Evolutionary conservation across 495 filamentous ascomycete species (phyloP).

Genomic region (Penicillium chermesinum): DNA sequence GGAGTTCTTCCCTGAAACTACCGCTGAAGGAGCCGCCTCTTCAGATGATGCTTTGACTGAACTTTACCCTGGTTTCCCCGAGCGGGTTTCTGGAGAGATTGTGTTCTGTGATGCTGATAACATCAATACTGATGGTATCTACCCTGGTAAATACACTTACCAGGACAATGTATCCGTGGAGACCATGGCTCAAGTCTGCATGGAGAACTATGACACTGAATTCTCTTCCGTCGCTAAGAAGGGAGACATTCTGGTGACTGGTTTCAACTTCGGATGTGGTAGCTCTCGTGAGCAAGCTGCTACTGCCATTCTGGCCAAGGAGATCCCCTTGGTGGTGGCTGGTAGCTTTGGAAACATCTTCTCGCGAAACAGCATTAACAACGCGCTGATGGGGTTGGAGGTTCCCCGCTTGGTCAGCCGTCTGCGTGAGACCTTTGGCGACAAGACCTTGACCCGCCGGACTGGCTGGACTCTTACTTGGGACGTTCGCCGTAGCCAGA

Average conservation of each 20-base stretch:
- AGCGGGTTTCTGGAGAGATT: conserved; percentile 47
- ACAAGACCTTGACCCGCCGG: conserved; percentile 63
- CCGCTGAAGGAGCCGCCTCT: conserved; percentile 14
- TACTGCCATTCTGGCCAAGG: conserved; percentile 78
- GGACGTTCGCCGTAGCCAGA: conserved; percentile 70
- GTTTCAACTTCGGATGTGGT: conserved; percentile 91
- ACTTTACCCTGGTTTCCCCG: conserved; percentile 48
- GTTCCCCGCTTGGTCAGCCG: conserved; percentile 66
- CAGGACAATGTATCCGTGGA: conserved; percentile 72
- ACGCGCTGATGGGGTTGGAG: conserved; percentile 80
- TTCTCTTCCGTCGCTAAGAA: conserved; percentile 57
- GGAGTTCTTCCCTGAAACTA: conserved; percentile 25
- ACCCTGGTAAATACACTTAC: conserved; percentile 87
- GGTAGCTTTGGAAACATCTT: conserved; percentile 92
- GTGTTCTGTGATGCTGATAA: conserved; percentile 51
- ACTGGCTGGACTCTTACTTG: conserved; percentile 87
- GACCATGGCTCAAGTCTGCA: conserved; percentile 82
- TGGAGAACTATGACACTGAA: conserved; percentile 81
- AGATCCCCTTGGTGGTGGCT: conserved; percentile 77
- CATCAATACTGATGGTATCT: conserved; percentile 61
- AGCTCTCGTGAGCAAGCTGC: conserved; percentile 81
- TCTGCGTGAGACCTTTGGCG: conserved; percentile 59
- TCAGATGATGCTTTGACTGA: conserved; percentile 37
- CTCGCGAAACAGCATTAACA: conserved; percentile 84
- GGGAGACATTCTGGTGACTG: conserved; percentile 76